Evolutionary conservation across 129 eudicot genomes (phyloP), one percentile per base, ranked within the genome.

Genomic region (Arctium minus): DNA sequence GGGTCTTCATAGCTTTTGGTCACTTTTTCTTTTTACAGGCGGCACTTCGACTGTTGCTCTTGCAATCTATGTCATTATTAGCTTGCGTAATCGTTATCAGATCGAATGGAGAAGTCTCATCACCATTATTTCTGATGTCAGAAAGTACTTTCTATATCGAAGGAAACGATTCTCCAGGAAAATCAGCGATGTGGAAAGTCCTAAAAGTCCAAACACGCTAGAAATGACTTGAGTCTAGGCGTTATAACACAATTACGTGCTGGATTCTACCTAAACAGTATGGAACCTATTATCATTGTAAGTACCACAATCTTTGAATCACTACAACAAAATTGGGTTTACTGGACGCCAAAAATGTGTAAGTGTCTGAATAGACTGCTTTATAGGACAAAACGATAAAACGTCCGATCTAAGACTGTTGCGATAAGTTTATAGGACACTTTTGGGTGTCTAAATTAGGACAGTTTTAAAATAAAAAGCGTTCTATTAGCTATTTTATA

Each of bases 1-100:
- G 72, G 83, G 85, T 67, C 88, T 86, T 38, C 62, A 46, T 44
- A 89, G 85, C 82, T 89, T 89, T 70, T 85, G 85, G 85, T 84
- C 84, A 1, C 90, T 87, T 42, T 85, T 89, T 72, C 40, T 83
- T 48, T 65, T 85, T 3, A 85, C 89, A 5, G 88, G 85, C 38
- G 81, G 81, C 77, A 86, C 90, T 12, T 84, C 88, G 0, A 84
- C 92, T 2, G 30, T 83, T 11, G 77, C 88, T 8, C 83, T 89
- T 32, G 79, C 68, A 3, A 35, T 89, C 31, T 86, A 83, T 72
- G 73, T 9, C 48, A 18, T 78, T 72, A 56, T 78, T 78, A 83
- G 79, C 39, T 31, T 83, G n/a, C 74, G 50, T 32, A 38, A 72
- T 77, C 69, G 38, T 30, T 80, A 33, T 38, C 71, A 22, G 48